Base-by-base conservation (phyloP, 2,329 filamentous ascomycete genomes). In the Cryoendolithus antarcticus region DNA sequence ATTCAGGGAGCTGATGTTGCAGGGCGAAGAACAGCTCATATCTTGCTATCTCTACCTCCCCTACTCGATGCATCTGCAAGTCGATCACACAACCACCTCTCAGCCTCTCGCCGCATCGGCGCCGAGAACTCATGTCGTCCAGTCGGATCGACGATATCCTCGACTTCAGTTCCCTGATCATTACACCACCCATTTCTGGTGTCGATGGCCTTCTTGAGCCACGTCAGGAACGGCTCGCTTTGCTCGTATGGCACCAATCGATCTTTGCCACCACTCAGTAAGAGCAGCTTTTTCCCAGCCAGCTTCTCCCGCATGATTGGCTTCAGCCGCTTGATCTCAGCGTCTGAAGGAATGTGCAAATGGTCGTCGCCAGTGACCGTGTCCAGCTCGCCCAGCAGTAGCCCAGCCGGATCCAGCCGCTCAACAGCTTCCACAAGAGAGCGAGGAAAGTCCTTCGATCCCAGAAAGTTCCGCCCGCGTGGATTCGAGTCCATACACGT, bases 391-490 rank as follows among this genome's bases (percentile, higher is more conserved):
- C 54, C 49, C 4, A 93, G 77, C 7, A 94, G 61, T 5, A 91
- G 64, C 1, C 74, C 80, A 12, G 80, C 82, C 0, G 89, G 86
- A 51, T 98, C 91, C 43, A 71, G 74, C 39, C 70, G 71, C 13
- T 70, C 63, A 24, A 86, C 73, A 0, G 75, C 70, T 1, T 70
- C 62, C 1, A 88, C 62, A 5, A 95, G 70, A 0, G 75, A 70
- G 0, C 62, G 58, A 0, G 89, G 88, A 51, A 95, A 94, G 53
- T 88, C 82, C 30, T 62, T 64, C 41, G 82, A 86, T 2, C 86
- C 85, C 1, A 93, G 55, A 53, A 96, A 93, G 0, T 70, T 62
- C 0, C 66, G 60, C 0, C 78, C 79, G 0, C 69, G 67, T 0
- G 70, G 67, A 10, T 72, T 64, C 0, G 70, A 72, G 61, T 72